Conservation (phyloP, 2,329 filamentous ascomycete genomes). For the Talaromyces albobiverticillius region DNA sequence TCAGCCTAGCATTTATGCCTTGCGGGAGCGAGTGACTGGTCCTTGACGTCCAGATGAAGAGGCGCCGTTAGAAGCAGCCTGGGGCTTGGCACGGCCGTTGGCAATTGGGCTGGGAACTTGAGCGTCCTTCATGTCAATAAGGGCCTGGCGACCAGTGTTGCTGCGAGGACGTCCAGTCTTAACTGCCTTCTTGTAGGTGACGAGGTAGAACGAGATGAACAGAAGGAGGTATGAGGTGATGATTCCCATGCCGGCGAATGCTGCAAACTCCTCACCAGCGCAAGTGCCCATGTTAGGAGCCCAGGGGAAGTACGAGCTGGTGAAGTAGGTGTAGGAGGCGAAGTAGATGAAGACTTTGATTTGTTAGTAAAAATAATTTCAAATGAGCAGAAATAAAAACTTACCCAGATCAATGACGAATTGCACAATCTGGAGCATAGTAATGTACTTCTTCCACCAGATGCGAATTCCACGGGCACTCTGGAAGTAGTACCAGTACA, state of each 20-base stretch:
- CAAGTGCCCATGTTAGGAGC: conserved; percentile 82
- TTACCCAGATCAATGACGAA: conserved; percentile 94
- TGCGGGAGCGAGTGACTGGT: conserved; percentile 46
- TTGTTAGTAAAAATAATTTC: conserved; percentile 18
- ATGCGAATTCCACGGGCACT: conserved; percentile 90
- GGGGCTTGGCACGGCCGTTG: conserved; percentile 12
- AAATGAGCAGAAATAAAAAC: conserved; percentile 28
- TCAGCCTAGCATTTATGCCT: conserved; percentile 35
- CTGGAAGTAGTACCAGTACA: conserved; percentile 99
- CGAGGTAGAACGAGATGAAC: conserved; percentile 98
- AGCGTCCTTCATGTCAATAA: conserved; percentile 79
- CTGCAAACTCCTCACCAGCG: conserved; percentile 94
- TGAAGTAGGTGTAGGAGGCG: conserved; percentile 98
- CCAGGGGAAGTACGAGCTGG: conserved; percentile 81
- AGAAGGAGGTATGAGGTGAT: conserved; percentile 93
- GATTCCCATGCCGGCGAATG: conserved; percentile 86
- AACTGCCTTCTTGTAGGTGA: conserved; percentile 77
- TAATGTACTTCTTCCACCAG: conserved; percentile 99
- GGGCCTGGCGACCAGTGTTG: conserved; percentile 73
- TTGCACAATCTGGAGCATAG: conserved; percentile 92
- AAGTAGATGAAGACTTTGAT: conserved; percentile 92
- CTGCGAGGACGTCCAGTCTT: conserved; percentile 43
- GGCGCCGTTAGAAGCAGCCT: conserved; percentile 23
- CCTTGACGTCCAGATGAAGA: conserved; percentile 40
- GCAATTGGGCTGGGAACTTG: conserved; percentile 47